Conservation (phyloP, 2,329 filamentous ascomycete genomes). For the Colletotrichum somersetense region DNA sequence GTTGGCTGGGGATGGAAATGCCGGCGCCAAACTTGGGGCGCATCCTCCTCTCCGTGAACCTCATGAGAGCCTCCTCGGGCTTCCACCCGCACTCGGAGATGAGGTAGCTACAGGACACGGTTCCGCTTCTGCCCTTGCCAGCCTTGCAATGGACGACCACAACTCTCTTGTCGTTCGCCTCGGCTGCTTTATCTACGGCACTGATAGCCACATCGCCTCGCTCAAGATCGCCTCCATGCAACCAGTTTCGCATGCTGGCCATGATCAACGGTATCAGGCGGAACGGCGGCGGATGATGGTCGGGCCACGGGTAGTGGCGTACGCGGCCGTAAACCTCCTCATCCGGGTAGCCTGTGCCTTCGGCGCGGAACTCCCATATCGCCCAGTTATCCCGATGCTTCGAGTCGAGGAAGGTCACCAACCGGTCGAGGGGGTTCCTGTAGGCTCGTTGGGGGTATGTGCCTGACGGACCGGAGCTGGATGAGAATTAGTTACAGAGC, state of each 20-base stretch:
- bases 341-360: conserved; percentile 96
- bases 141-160: conserved; percentile 97
- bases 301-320: conserved; percentile 94
- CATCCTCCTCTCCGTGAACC: conserved; percentile 87
- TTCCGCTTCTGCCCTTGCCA: conserved; percentile 93
- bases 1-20: conserved; percentile 92
- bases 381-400: conserved; percentile 89
- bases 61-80: conserved; percentile 63
- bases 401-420: conserved; percentile 88
- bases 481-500: conserved; percentile 42
- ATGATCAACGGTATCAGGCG: conserved; percentile 88
- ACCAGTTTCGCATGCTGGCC: conserved; percentile 92
- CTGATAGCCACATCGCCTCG: conserved; percentile 35
- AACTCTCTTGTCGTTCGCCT: conserved; percentile 66
- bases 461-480: conserved; percentile 88
- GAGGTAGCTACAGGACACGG: conserved; percentile 87
- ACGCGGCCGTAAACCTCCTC: conserved; percentile 87
- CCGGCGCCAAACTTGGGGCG: conserved; percentile 87
- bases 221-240: conserved; percentile 65
- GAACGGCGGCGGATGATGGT: conserved; percentile 97
- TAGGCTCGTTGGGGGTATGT: conserved; percentile 94
- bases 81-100: conserved; percentile 83
- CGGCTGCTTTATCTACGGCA: conserved; percentile 41
- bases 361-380: conserved; percentile 98
- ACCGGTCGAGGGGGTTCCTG: conserved; percentile 88